phyloP scores from a whole-genome alignment of 2,329 filamentous ascomycete genomes.

The Colletotrichum viniferum region DNA sequence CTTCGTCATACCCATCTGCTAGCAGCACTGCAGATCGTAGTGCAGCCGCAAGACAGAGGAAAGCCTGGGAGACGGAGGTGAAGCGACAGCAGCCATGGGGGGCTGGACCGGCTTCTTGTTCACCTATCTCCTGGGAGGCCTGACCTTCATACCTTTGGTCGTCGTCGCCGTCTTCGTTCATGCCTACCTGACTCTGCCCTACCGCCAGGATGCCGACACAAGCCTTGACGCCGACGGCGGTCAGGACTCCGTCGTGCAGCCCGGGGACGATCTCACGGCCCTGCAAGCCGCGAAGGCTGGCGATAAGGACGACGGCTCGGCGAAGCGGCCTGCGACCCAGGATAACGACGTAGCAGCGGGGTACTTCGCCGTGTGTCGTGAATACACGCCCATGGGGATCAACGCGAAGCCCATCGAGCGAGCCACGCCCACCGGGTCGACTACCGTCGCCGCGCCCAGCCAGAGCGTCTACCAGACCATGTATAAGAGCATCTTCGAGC shows the following conservation, averaged over 20 bases:
- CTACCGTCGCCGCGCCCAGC: constrained; percentile 77
- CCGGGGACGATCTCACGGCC: constrained; percentile 67
- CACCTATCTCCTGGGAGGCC: constrained; percentile 82
- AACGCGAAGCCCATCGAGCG: constrained; percentile 92
- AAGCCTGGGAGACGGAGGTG: background rate
- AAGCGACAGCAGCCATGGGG: constrained; percentile 43
- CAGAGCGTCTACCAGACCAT: constrained; percentile 98
- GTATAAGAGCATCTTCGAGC: constrained; percentile 95
- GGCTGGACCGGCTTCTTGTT: constrained; percentile 65
- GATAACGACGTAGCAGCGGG: constrained; percentile 84
- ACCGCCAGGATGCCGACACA: constrained; percentile 44
- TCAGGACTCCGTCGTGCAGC: constrained; percentile 47
- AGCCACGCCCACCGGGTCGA: constrained; percentile 76
- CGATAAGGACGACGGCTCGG: constrained; percentile 60
- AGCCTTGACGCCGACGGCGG: constrained; percentile 35
- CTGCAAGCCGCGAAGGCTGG: constrained; percentile 64
- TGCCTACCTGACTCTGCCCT: constrained; percentile 71
- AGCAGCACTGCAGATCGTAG: constrained; percentile 11
- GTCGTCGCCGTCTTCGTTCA: constrained; percentile 65
- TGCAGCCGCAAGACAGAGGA: background rate
- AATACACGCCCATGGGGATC: constrained; percentile 89
- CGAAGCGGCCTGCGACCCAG: constrained; percentile 55
- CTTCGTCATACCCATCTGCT: background rate
- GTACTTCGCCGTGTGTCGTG: constrained; percentile 93
- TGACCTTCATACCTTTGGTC: constrained; percentile 84